These are phyloP conservation scores for Cladosporium sphaerospermum DNA, from an alignment of 2,329 filamentous ascomycete genomes.

Conservation along the genomic window DNA sequence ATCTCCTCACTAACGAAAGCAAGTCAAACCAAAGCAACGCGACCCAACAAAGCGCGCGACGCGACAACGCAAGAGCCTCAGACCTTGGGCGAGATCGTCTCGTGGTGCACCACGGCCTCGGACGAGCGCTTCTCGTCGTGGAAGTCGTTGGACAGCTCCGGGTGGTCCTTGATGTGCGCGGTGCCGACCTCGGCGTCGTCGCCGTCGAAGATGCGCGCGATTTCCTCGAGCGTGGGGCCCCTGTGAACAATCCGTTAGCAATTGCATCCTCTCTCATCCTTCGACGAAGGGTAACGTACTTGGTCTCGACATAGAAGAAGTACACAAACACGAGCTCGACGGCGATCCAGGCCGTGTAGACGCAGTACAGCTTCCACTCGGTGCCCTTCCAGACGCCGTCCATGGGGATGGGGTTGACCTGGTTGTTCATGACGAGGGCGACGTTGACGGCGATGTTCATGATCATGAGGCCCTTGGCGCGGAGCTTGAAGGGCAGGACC, in stretches of 20 bases:
- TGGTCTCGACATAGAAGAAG: constrained; percentile 58
- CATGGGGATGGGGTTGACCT: constrained; percentile 58
- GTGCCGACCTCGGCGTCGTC: constrained; percentile 43
- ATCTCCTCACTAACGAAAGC: background rate
- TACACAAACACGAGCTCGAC: constrained; percentile 57
- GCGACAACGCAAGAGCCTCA: background rate
- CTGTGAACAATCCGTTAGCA: constrained; percentile 30
- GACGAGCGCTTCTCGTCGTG: constrained; percentile 5
- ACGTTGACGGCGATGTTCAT: constrained; percentile 61
- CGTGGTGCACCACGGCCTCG: constrained; percentile 3
- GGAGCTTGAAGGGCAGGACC: constrained; percentile 45
- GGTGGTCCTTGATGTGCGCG: constrained; percentile 10
- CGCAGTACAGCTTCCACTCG: constrained; percentile 61
- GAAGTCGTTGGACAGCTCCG: constrained; percentile 11
- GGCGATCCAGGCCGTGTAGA: constrained; percentile 59
- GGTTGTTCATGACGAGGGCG: constrained; percentile 55
- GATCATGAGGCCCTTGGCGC: constrained; percentile 45
- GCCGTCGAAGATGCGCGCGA: constrained; percentile 65
- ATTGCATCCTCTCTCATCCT: background rate
- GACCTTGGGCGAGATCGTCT: constrained; percentile 8
- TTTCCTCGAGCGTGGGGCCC: constrained; percentile 64
- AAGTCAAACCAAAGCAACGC: background rate
- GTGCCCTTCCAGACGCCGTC: constrained; percentile 38
- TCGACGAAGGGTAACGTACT: constrained; percentile 1
- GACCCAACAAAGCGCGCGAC: background rate